A percentile compares a stretch with the other conserved stretches of the same genome.
phyloP scores from a whole-genome alignment of 2,329 filamentous ascomycete species.

The Sporothrix humicola region DNA sequence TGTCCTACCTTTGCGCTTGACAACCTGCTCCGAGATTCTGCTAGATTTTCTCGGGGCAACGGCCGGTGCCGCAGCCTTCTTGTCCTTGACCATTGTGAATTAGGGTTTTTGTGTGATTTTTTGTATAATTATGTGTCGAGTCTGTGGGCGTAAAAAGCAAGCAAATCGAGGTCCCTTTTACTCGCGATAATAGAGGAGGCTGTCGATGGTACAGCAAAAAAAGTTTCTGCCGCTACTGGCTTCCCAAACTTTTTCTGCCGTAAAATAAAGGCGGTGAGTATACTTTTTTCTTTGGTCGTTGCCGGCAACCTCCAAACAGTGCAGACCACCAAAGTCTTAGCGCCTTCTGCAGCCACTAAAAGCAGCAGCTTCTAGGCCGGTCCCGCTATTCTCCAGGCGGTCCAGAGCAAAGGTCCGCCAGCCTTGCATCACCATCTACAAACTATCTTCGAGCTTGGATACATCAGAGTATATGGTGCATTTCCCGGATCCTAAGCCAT shows the following conservation, averaged over 20 bases:
- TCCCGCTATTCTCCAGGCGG: background rate
- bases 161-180: too few species aligned
- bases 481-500: too few species aligned
- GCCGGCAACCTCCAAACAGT: background rate
- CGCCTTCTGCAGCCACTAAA: background rate
- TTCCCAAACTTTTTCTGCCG: slow-evolving; percentile 35
- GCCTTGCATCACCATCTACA: too few species aligned
- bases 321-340: background rate
- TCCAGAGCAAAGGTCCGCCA: too few species aligned
- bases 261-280: slow-evolving; percentile 34
- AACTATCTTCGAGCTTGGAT: too few species aligned
- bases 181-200: slow-evolving; percentile 26
- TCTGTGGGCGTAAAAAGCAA: background rate
- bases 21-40: slow-evolving; percentile 34
- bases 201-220: slow-evolving; percentile 25
- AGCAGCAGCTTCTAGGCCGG: background rate
- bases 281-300: background rate
- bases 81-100: slow-evolving; percentile 31
- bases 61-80: slow-evolving; percentile 29
- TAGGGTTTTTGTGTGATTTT: background rate
- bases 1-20: slow-evolving; percentile 35
- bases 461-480: too few species aligned
- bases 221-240: slow-evolving; percentile 32
- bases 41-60: slow-evolving; percentile 34
- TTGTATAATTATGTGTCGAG: background rate